These are phyloP conservation scores for Rhytidiadelphus loreus DNA, from an alignment of 225 moss, liverwort and hornwort genomes.

Conservation along the genomic window DNA sequence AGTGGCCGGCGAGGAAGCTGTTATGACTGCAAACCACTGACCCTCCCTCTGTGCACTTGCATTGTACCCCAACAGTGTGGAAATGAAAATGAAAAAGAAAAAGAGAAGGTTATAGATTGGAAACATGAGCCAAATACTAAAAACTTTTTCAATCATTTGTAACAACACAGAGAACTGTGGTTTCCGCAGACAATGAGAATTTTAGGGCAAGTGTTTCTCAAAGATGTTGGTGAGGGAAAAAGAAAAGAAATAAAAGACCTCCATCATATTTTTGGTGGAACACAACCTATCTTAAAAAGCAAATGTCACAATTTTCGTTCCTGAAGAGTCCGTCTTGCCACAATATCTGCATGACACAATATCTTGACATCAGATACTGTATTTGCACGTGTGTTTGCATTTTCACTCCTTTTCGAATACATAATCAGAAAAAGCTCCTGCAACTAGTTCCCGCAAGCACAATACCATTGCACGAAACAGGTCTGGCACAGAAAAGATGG, in stretches of 20 bases:
- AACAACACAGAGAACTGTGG: not conserved
- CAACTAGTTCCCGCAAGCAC: not conserved
- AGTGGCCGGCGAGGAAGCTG: not conserved
- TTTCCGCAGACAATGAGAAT: too few relatives aligned
- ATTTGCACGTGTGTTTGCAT: not conserved
- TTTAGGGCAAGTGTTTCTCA: not conserved
- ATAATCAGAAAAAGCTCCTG: not conserved
- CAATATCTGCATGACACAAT: not conserved
- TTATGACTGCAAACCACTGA: accelerated
- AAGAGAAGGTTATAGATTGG: not conserved
- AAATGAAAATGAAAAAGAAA: too few relatives aligned
- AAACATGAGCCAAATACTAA: not conserved
- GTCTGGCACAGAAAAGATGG: not conserved
- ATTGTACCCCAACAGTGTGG: not conserved
- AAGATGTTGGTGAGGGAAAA: not conserved
- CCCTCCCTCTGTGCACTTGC: not conserved
- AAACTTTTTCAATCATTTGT: too few relatives aligned
- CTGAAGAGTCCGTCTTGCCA: accelerated
- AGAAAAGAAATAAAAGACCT: too few relatives aligned
- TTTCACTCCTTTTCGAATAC: not conserved
- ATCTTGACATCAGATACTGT: accelerated
- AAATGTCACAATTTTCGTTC: not conserved
- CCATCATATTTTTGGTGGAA: not conserved
- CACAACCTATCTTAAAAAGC: too few relatives aligned
- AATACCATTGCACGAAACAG: not conserved